These are phyloP conservation scores for Didymella pinodella DNA, from an alignment of 2,329 filamentous ascomycete species.

Conservation along the genomic window DNA sequence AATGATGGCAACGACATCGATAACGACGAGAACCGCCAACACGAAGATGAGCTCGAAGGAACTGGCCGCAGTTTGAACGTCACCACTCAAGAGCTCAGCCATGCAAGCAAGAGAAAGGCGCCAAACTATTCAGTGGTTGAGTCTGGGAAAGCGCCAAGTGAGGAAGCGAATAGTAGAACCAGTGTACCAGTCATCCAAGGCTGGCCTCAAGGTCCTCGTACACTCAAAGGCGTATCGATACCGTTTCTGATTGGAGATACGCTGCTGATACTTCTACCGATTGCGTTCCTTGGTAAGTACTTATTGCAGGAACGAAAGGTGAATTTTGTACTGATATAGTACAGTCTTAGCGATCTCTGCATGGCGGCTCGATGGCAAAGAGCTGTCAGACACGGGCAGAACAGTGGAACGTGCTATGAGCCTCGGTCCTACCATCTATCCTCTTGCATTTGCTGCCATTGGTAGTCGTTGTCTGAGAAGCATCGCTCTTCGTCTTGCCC, in stretches of 20 bases:
- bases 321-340: not conserved
- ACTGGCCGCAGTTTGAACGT: too few species aligned
- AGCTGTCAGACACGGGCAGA: conserved; percentile 1
- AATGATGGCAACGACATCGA: too few species aligned
- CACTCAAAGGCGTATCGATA: not conserved
- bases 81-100: too few species aligned
- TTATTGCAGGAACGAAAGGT: too few species aligned
- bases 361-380: conserved; percentile 1
- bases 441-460: conserved; percentile 15
- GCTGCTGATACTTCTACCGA: conserved; percentile 6
- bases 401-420: conserved; percentile 11
- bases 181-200: not conserved
- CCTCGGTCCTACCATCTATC: conserved; percentile 19
- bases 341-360: conserved; percentile 6
- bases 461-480: conserved; percentile 12
- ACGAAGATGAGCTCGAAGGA: too few species aligned
- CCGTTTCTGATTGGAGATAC: conserved; percentile 2
- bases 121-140: not conserved
- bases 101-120: too few species aligned
- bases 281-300: conserved; percentile 14
- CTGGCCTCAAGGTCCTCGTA: not conserved
- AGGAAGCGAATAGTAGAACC: not conserved
- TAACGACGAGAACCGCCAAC: too few species aligned
- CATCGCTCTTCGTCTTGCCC: conserved; percentile 6
- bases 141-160: not conserved